Evolutionary conservation across 768 basidiomycete species (phyloP).

Genomic region (Galerina sulciceps): DNA sequence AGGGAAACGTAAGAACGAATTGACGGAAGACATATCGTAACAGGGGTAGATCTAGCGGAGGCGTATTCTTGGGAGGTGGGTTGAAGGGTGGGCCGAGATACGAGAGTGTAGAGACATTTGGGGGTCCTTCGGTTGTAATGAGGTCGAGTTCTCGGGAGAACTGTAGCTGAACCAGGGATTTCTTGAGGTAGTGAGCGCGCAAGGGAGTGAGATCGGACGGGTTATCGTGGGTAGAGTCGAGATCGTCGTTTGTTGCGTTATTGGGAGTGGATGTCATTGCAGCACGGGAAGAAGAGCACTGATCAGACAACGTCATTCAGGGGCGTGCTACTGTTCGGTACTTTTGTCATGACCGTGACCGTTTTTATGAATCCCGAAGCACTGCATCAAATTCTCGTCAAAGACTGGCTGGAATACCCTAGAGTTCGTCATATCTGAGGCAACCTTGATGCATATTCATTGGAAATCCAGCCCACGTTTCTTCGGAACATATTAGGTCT

Average conservation of each 20-base stretch:
- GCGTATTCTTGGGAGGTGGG: slow-evolving; percentile 62
- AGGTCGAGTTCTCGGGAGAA: slow-evolving; percentile 81
- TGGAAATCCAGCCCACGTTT: slow-evolving; percentile 40
- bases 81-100: slow-evolving; percentile 90
- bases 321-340: too few relatives aligned
- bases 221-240: not conserved
- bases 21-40: slow-evolving; percentile 89
- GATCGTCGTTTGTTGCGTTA: slow-evolving; percentile 3
- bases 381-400: slow-evolving; percentile 45
- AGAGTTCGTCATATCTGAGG: slow-evolving; percentile 27
- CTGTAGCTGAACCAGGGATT: slow-evolving; percentile 88
- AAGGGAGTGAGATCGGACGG: slow-evolving; percentile 72
- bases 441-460: not conserved
- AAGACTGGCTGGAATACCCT: slow-evolving; percentile 50
- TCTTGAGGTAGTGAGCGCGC: slow-evolving; percentile 98
- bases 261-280: not conserved
- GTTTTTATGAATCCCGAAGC: slow-evolving; percentile 49
- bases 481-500: slow-evolving; percentile 45
- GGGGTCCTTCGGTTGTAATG: slow-evolving; percentile 44
- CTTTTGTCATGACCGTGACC: too few relatives aligned
- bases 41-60: slow-evolving; percentile 79
- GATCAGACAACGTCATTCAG: too few relatives aligned
- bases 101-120: slow-evolving; percentile 68
- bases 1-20: slow-evolving; percentile 94
- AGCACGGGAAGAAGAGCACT: not conserved